Evolutionary conservation across 2,329 filamentous ascomycete species (phyloP), one percentile per base, ranked within the genome.

Genomic region (Diaporthe longicolla): DNA sequence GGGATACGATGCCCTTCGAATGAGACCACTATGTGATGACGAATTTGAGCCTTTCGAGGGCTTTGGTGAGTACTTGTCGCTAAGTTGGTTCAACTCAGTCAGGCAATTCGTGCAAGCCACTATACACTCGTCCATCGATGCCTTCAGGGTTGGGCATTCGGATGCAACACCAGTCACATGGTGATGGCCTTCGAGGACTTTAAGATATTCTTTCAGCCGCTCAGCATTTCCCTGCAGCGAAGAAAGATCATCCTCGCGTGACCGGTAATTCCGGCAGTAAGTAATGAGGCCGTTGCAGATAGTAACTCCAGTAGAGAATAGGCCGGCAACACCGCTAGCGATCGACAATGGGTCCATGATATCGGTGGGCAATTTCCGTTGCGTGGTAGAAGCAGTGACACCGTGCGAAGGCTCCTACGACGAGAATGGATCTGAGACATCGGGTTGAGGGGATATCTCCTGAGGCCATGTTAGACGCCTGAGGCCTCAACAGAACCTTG

Each of bases 261-360:
- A 68, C 9, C 63, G 45, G 5, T 68, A 68, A 15, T 9, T 68
- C 37, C 29, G 3, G 15, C 63, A 68, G 45, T 68, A 54, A 3
- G 3, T 52, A 8, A 68, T 54, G n/a, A 68, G 45, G 0, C 63
- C 63, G 4, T 68, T 68, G 32, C 63, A 68, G n/a, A 68, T 54
- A 0, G 63, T 54, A 8, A 68, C 19, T 1, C 63, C 63, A 1
- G 11, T 8, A 21, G 45, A 40, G 21, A 68, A 37, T 1, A 68
- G 32, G 0, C 63, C 63, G 2, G 13, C 63, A 68, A 45, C 63
- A 0, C 63, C 45, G 13, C 8, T 35, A 8, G 1, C 15, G 1
- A 68, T 35, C 7, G 63, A 68, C 11, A 68, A 15, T 40, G 63
- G 63, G 13, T 68, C 63, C 63, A 66, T 66, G 48, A 24, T 50